Conservation (phyloP, 176 grass and related monocot species). For the Musa troglodytarum region DNA sequence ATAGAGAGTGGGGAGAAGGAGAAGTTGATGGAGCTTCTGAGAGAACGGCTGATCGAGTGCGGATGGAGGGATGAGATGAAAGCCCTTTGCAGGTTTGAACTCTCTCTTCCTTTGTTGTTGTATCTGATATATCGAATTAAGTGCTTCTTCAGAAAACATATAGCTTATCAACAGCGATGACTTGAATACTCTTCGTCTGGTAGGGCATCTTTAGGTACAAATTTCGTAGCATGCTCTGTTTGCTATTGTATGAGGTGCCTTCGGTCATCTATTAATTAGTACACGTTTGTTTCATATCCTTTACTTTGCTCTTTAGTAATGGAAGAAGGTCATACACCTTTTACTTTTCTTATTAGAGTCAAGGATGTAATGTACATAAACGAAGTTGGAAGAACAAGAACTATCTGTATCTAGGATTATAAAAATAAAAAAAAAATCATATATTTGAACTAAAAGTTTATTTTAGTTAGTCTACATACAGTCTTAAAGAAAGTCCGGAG, state of each 20-base stretch:
- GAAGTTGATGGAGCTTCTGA: slow-evolving; percentile 93
- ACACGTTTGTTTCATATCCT: background rate
- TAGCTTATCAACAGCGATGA: background rate
- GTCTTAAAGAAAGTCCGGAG: too few relatives aligned
- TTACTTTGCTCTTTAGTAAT: background rate
- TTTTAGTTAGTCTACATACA: too few relatives aligned
- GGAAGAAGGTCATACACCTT: background rate
- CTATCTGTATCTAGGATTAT: too few relatives aligned
- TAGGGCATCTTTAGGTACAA: background rate
- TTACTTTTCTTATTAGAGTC: background rate
- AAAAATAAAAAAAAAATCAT: too few relatives aligned
- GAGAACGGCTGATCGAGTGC: slow-evolving; percentile 84
- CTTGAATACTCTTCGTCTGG: background rate
- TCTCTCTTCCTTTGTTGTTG: slow-evolving; percentile 4
- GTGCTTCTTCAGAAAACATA: background rate
- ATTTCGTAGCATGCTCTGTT: background rate
- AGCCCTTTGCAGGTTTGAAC: slow-evolving; percentile 79
- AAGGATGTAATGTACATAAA: background rate
- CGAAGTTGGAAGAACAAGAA: too few relatives aligned
- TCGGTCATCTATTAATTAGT: background rate
- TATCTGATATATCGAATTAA: background rate
- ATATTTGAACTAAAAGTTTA: too few relatives aligned
- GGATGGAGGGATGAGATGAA: slow-evolving; percentile 99
- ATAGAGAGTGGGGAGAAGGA: slow-evolving; percentile 98
- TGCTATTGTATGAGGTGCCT: background rate